Conservation (phyloP, 139 green algal genomes). For the Ettlia oleoabundans region DNA sequence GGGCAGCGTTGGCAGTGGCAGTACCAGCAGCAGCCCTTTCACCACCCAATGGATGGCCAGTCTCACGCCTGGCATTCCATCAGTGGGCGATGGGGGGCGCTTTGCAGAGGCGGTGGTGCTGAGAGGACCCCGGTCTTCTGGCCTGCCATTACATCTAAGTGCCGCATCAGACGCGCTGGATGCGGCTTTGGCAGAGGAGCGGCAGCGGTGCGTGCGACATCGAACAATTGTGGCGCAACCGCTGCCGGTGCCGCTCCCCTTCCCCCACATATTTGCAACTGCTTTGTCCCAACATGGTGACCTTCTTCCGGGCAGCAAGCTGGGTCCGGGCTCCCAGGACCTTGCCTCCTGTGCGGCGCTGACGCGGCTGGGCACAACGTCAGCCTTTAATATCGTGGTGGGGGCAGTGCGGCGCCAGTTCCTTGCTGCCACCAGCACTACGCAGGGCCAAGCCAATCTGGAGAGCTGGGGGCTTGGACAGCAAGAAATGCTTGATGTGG, state of each 20-base stretch:
- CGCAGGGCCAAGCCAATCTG: conserved; percentile 20
- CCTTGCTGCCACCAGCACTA: not conserved
- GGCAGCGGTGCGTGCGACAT: conserved; percentile 43
- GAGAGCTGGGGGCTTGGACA: conserved; percentile 26
- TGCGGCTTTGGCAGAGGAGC: conserved; percentile 29
- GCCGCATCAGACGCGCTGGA: conserved; percentile 29
- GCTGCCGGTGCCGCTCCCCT: conserved; percentile 50
- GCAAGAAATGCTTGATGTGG: conserved; percentile 11
- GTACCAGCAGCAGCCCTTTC: not conserved
- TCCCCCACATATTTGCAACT: conserved; percentile 39
- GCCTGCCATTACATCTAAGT: not conserved
- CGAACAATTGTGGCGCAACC: conserved; percentile 27
- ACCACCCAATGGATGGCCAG: conserved; percentile 20
- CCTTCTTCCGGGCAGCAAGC: not conserved
- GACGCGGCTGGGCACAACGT: conserved; percentile 14
- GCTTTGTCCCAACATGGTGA: conserved; percentile 20
- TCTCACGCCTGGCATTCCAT: conserved; percentile 30
- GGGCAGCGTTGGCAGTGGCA: too few species aligned
- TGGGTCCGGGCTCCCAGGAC: not conserved
- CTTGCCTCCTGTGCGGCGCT: conserved; percentile 30
- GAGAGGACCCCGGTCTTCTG: conserved; percentile 9
- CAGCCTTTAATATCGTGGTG: conserved; percentile 32
- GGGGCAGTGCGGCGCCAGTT: not conserved
- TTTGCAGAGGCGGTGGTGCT: conserved; percentile 44
- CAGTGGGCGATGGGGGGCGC: not conserved